Evolutionary conservation across 2,329 filamentous ascomycete species (phyloP), one percentile per base, ranked within the genome.

Genomic region (Ophiostoma angusticollis): DNA sequence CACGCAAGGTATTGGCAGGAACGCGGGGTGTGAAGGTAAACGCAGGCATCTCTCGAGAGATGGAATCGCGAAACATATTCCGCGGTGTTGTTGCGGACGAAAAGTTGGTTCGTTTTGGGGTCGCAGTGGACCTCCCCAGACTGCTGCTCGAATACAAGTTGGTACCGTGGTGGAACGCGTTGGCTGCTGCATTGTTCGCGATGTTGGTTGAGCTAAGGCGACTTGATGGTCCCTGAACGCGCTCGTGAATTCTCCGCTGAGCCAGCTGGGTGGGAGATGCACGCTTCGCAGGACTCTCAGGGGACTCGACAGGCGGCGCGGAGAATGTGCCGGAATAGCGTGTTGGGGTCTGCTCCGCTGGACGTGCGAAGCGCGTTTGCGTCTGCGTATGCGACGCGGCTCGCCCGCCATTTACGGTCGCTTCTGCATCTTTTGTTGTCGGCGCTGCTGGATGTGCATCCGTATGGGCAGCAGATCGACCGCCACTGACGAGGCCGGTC

Each of bases 21-120:
- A 68, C 43, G 9, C 56, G 63, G 4, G 67, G 64, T 6, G 67
- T 64, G 51, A 70, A 71, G 38, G 58, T 47, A 8, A 53, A 48
- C 11, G 42, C 43, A 2, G 50, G 51, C 33, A 47, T 49, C 18
- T 50, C 49, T 34, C 54, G 53, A 8, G 53, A 33, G 11, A 48
- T 45, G 12, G 55, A 52, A 9, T 52, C 49, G 19, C 54, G 54
- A 36, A 59, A 59, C 31, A 58, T 46, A 40, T 54, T 58, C 40
- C 54, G 53, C 3, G 55, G 54, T 5, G 55, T 53, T 7, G 52
- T 46, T 9, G 53, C 45, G 4, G 53, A 52, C 1, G 50, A 52
- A 35, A 56, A 55, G 37, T 52, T 56, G 6, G 50, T 55, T 17
- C 47, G 35, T 32, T 47, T 48, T 1, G 48, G 40, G 3, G 48